phyloP scores from a whole-genome alignment of 139 green algal species.

The Mychonastes homosphaera region DNA sequence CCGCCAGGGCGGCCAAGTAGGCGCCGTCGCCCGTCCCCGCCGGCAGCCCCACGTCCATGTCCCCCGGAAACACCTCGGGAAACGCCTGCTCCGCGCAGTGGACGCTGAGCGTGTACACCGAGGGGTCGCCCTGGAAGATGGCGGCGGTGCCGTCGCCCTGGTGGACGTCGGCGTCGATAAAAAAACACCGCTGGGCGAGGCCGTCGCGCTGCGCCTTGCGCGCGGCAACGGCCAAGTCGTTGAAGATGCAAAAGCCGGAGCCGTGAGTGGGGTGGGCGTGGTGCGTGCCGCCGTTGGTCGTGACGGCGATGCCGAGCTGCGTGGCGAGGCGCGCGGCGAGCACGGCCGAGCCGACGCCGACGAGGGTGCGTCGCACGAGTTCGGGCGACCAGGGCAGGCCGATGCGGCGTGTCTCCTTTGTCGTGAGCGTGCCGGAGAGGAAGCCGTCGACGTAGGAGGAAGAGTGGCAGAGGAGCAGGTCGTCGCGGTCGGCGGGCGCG shows the following conservation, averaged over 20 bases:
- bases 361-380: constrained; percentile 35
- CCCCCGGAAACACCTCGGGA: constrained; percentile 18
- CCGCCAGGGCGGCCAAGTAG: too few relatives aligned
- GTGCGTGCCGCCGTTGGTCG: constrained; percentile 50
- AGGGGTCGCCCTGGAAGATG: constrained; percentile 46
- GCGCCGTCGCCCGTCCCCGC: constrained; percentile 13
- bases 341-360: constrained; percentile 32
- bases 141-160: constrained; percentile 58
- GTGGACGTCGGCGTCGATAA: constrained; percentile 53
- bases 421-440: constrained; percentile 23
- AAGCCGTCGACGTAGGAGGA: constrained; percentile 24
- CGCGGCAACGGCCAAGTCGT: constrained; percentile 36
- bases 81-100: constrained; percentile 45
- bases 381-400: constrained; percentile 36
- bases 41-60: constrained; percentile 35
- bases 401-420: constrained; percentile 27
- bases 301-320: constrained; percentile 33
- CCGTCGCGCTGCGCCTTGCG: constrained; percentile 16
- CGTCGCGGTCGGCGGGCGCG: constrained; percentile 21
- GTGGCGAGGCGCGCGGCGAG: constrained; percentile 38
- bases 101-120: constrained; percentile 44
- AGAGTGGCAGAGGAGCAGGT: constrained; percentile 30
- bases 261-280: constrained; percentile 35
- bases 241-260: constrained; percentile 58
- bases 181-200: not conserved